Evolutionary conservation across 495 filamentous ascomycete species (phyloP), one percentile per base, ranked within the genome.

Genomic region (Neurospora sp.): DNA sequence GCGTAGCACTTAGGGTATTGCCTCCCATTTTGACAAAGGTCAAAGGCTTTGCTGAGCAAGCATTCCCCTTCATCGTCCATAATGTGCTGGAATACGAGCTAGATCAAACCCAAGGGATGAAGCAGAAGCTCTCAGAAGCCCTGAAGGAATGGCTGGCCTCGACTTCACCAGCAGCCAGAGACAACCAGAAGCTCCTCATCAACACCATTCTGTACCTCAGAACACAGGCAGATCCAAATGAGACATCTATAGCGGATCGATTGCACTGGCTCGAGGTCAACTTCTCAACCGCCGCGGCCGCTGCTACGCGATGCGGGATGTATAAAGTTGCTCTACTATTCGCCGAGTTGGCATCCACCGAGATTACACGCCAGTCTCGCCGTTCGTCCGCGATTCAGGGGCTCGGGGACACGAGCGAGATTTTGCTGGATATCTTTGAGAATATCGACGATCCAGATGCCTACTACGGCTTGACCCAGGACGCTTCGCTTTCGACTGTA

Each of bases 391-490:
- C 88, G 18, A 77, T 84, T 42, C 89, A 85, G 75, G 84, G 88
- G 31, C 82, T 73, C 4, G 76, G 78, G 46, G 84, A 90, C 37
- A 88, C 92, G 18, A 84, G 86, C 12, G 88, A 92, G 10, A 84
- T 96, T 20, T 80, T 98, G 8, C 86, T 97, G 73, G 83, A 88
- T 10, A 92, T 98, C 3, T 99, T 93, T 79, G 91, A 91, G 80
- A 92, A 93, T 73, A 91, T 98, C 44, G 94, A 97, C 80, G 96
- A 99, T 79, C 94, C 94, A 16, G 96, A 99, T 79, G 89, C 94
- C 20, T 98, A 94, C 79, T 98, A 99, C 77, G 96, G 96, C n/a
- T 90, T 98, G 27, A 87, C 91, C 69, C 92, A 96, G 79, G 88
- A 86, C 31, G 88, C 93, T 12, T 92, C 89, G 69, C 82, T 99